Base-by-base conservation (phyloP, 805 yeast species). In the Kazachstania africana region DNA sequence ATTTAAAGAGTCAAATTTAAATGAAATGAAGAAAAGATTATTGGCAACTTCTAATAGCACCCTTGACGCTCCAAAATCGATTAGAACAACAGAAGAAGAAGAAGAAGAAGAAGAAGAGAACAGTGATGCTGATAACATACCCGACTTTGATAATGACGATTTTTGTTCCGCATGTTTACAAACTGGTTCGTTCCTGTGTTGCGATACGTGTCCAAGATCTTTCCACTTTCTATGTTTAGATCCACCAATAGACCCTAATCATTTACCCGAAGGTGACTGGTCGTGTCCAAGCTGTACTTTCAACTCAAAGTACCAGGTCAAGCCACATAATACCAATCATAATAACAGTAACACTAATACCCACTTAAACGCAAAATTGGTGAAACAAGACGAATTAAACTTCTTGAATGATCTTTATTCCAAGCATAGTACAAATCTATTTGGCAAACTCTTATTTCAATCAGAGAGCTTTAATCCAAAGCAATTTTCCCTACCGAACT, bases 101-200 rank as follows among this genome's bases (percentile, higher is more conserved):
- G 15, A n/a, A 8, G 25, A 13, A 14, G 5, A 26, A 33, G n/a
- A 29, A 31, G 19, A 24, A 20, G 43, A 42, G 27, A 41, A 42
- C 20, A 59, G 57, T 21, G 39, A 54, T 8, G 54, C 63, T 30
- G n/a, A n/a, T n/a, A n/a, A n/a, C n/a, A n/a, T n/a, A n/a, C n/a
- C n/a, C n/a, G 65, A 53, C 29, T 44, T 49, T 12, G 58, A 53
- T 35, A 91, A 88, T 52, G 93, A 87, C 38, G 98, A 88, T 53
- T 87, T 68, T 53, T 88, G 98, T 49, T 64, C 81, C n/a, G 67
- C 91, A 0, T 88, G 98, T 59, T 87, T 93, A 2, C 82, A 84
- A 17, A 64, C 85, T 0, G 98, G 98, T 9, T 67, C 81, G 17
- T 85, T 88, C 45, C 63, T 88, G 16, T 91, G 97, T 57, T 88